Conservation (phyloP, 2,329 filamentous ascomycete species). For the Xylariaceae sp. region DNA sequence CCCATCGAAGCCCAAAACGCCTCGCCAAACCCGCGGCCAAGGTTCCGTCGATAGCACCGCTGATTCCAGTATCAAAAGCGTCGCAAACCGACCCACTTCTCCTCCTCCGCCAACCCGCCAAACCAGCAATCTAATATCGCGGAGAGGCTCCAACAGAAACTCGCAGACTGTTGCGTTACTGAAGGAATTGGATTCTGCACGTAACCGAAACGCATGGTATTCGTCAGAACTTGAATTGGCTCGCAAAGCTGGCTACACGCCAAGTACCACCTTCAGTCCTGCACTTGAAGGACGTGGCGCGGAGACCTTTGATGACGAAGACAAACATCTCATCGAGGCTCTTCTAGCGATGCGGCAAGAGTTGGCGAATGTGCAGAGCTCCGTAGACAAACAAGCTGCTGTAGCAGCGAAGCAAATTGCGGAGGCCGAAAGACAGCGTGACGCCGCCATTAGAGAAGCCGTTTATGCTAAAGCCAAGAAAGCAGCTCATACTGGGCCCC, state of each 20-base stretch:
- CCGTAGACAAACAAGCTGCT: conserved; percentile 82
- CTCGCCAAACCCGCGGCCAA: conserved; percentile 53
- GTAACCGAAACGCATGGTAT: conserved; percentile 93
- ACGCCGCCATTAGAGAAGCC: conserved; percentile 89
- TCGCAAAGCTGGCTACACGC: conserved; percentile 79
- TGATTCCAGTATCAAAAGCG: conserved; percentile 48
- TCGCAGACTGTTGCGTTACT: conserved; percentile 68
- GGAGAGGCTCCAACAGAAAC: conserved; percentile 56
- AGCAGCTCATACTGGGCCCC: conserved; percentile 64
- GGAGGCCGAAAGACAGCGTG: conserved; percentile 89
- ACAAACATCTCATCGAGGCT: conserved; percentile 86
- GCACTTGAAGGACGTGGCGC: conserved; percentile 69
- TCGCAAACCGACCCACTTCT: conserved; percentile 45
- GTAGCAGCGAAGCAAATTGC: conserved; percentile 84
- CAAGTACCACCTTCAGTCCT: conserved; percentile 64
- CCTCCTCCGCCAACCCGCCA: conserved; percentile 55
- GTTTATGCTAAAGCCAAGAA: conserved; percentile 92
- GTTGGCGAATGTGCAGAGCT: conserved; percentile 79
- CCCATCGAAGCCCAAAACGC: conserved; percentile 40
- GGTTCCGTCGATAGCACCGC: conserved; percentile 64
- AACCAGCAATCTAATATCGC: conserved; percentile 51
- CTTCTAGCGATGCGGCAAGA: conserved; percentile 87
- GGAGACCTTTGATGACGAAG: conserved; percentile 84
- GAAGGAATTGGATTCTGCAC: conserved; percentile 79
- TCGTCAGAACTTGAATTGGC: conserved; percentile 90